Base-by-base conservation (phyloP, 129 eudicot genomes). In the Artemisia annua region DNA sequence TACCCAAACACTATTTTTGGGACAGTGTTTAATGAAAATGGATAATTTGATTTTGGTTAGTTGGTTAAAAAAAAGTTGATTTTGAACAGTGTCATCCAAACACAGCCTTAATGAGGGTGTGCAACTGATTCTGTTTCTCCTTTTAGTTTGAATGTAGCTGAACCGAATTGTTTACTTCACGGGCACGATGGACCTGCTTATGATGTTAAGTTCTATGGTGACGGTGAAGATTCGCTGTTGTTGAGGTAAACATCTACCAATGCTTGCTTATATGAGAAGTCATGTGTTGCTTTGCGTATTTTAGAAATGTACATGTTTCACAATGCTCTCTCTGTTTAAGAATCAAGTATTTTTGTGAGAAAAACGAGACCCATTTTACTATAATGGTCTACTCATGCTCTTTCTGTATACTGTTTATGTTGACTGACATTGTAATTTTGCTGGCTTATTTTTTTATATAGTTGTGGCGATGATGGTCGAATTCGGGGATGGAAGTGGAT, bases 401-500 rank as follows among this genome's bases (percentile, higher is more conserved):
- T 6, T 55, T 48, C 24, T 24, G 20, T 67, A 75, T 10, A 49
- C 7, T 57, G 32, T 11, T 48, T 44, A 20, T 76, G 61, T 24
- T 57, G 61, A 62, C 46, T 46, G 32, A 55, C 44, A n/a, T 16
- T 24, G 55, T 46, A 22, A 11, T 56, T 66, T 22, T 55, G 0
- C 20, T 15, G 57, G 61, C 17, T 19, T 66, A 22, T 61, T 39
- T 72, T 54, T 46, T 35, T 80, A n/a, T 87, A 55, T 75, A 94
- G 97, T 73, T 94, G 99, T 74, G 99, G 99, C 7, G 97, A 94
- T 80, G 99, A 94, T 84, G 99, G 99, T 56, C 85, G 88, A 66
- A 83, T 90, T 69, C 86, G 85, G 63, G 99, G 99, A 79, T 94
- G 99, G 99, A 90, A 80, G 66, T 94, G 98, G 98, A 90, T 81